These are phyloP conservation scores for Closterium sp. DNA, from an alignment of 139 green algal genomes.

Conservation along the genomic window DNA sequence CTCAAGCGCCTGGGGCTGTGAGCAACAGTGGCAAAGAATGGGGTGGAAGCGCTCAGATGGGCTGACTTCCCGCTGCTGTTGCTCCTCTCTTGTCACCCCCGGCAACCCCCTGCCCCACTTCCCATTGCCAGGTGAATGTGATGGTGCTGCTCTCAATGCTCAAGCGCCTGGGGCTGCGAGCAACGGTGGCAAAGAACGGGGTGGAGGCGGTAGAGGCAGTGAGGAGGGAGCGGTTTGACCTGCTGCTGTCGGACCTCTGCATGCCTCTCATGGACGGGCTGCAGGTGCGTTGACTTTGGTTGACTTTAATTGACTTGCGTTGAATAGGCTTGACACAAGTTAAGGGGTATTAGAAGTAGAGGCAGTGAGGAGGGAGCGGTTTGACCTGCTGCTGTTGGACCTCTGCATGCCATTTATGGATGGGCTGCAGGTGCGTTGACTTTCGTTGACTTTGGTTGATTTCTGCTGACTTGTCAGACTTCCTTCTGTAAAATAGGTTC, in stretches of 20 bases:
- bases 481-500: too few species aligned
- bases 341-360: conserved; percentile 18
- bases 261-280: conserved; percentile 46
- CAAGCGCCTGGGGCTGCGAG: not conserved
- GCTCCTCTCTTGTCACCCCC: too few species aligned
- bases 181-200: not conserved
- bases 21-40: too few species aligned
- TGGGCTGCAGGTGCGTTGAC: not conserved
- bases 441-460: not conserved
- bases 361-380: conserved; percentile 12
- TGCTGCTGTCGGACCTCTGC: conserved; percentile 43
- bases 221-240: conserved; percentile 5
- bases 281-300: conserved; percentile 8
- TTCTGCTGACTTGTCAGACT: not conserved
- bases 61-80: too few species aligned
- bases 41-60: too few species aligned
- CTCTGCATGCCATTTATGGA: not conserved
- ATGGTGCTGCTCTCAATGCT: too few species aligned
- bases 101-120: too few species aligned
- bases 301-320: not conserved
- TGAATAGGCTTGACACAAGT: not conserved
- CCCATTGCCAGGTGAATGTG: too few species aligned
- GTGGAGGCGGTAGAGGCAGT: conserved; percentile 29
- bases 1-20: not conserved
- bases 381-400: not conserved